These are phyloP conservation scores for Globisporangium yorkense DNA, from an alignment of 352 stramenopile genomes.

Conservation along the genomic window DNA sequence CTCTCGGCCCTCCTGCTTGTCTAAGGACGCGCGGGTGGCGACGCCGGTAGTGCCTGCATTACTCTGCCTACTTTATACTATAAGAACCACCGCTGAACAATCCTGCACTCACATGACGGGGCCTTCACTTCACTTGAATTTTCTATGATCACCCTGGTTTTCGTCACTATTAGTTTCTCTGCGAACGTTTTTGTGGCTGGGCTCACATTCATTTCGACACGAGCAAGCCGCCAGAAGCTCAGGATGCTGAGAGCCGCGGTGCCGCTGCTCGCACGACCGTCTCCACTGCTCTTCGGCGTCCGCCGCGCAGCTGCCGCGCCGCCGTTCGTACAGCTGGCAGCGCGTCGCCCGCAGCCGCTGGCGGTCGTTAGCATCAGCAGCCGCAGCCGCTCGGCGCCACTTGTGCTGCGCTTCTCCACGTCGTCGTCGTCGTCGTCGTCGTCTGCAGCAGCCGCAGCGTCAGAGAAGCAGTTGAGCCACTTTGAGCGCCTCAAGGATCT, in stretches of 20 bases:
- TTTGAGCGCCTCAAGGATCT: conserved; percentile 66
- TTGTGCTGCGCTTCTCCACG: conserved; percentile 18
- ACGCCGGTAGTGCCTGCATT: no score
- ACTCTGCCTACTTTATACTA: background rate
- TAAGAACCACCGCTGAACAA: no score
- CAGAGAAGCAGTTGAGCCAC: conserved; percentile 35
- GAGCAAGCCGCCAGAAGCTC: background rate
- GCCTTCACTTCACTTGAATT: no score
- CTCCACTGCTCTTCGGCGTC: conserved; percentile 1
- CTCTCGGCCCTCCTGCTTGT: conserved; percentile 4
- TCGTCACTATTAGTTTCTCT: no score
- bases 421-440: conserved; percentile 15
- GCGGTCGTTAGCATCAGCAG: conserved; percentile 6
- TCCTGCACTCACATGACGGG: no score
- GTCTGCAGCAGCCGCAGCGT: conserved; percentile 18
- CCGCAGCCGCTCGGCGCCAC: conserved; percentile 1
- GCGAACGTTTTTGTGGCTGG: no score
- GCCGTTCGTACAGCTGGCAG: conserved; percentile 2
- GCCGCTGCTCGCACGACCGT: background rate
- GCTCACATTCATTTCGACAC: no score
- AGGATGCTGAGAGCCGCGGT: background rate
- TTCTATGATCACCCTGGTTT: no score
- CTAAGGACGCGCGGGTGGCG: background rate
- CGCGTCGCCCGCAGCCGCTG: background rate
- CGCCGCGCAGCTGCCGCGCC: background rate